Percentiles rank a stretch among this genome's conserved stretches.
These are phyloP conservation scores for Fusarium proliferatum DNA, from an alignment of 2,329 filamentous ascomycete species.

Conservation along the genomic window DNA sequence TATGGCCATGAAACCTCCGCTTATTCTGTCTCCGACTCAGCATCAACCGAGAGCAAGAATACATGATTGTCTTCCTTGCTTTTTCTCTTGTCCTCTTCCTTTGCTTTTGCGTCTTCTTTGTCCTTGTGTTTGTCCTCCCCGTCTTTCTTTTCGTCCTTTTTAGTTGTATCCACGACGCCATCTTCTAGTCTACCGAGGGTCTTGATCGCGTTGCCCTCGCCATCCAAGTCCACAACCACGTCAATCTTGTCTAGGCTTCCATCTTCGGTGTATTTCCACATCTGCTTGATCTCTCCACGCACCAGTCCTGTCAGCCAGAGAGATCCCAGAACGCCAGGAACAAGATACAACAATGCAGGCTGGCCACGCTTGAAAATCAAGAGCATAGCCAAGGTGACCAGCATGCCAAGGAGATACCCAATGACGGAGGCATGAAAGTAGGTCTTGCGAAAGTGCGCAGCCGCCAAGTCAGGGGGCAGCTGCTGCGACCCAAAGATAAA, in stretches of 20 bases:
- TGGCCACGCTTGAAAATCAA: slow-evolving; percentile 84
- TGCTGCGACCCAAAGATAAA: slow-evolving; percentile 41
- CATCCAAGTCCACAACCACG: slow-evolving; percentile 66
- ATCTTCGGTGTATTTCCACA: slow-evolving; percentile 88
- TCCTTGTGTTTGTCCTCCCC: slow-evolving; percentile 22
- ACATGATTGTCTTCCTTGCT: slow-evolving; percentile 45
- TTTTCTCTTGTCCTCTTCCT: slow-evolving; percentile 9
- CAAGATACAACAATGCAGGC: slow-evolving; percentile 90
- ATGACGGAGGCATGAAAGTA: slow-evolving; percentile 84
- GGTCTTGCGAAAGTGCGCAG: slow-evolving; percentile 76
- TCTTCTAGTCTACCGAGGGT: slow-evolving; percentile 53
- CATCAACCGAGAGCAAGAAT: slow-evolving; percentile 51
- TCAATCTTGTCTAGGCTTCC: slow-evolving; percentile 66
- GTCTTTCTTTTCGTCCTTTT: slow-evolving; percentile 45
- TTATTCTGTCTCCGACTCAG: slow-evolving; percentile 29
- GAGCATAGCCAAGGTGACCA: slow-evolving; percentile 80
- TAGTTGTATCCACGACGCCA: slow-evolving; percentile 52
- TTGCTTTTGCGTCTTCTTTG: slow-evolving; percentile 19
- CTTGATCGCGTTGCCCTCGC: slow-evolving; percentile 58
- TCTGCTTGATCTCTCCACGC: slow-evolving; percentile 76
- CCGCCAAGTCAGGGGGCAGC: slow-evolving; percentile 50
- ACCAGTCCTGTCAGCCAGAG: slow-evolving; percentile 79
- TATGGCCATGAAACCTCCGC: neutral
- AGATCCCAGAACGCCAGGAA: slow-evolving; percentile 82
- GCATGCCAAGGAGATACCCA: slow-evolving; percentile 83